Base-by-base conservation (phyloP, 768 basidiomycete genomes). In the Rubroboletus pulcherrimus region DNA sequence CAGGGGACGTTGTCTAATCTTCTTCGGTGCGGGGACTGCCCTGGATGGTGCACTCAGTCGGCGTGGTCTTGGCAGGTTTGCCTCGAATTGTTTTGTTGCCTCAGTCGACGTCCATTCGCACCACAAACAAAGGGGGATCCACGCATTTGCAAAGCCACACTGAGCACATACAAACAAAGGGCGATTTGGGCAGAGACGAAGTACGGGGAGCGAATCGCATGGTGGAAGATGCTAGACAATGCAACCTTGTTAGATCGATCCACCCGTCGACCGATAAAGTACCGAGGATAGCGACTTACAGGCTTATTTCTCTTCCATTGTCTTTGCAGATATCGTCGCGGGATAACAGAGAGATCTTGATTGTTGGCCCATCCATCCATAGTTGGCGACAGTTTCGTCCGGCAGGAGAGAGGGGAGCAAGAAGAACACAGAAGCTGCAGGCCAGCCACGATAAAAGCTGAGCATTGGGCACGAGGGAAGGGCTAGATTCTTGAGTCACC, bases 71-170 rank as follows among this genome's bases (percentile, higher is more conserved):
- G 77, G 73, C 55, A 70, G 67, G 41, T 66, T 74, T 24, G 65
- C 56, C 58, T 79, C 75, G 58, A 76, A 78, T 44, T 68, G 70
- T 49, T 65, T 72, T 57, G 71, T 70, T 5, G 78, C 74, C 49
- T 68, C 73, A 17, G 70, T 63, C 26, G 77, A 79, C 5, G 76
- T 73, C 78, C 79, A 81, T 58, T 72, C 65, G 63, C 80, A 80
- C 77, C 79, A 81, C 17, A 80, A 64, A 68, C 79, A 81, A 56
- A 81, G 69, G 26, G 80, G 77, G 53, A 81, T 71, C 60, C 76
- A 73, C 42, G 77, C 72, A 49, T 80, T 80, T 35, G 72, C 66
- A 51, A 79, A 80, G 11, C 78, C 78, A 53, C 79, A 81, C 45
- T 63, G 72, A 33, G 57, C 69, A 68, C 79, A 81, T n/a, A 72